Conservation (phyloP, 225 moss, liverwort and hornwort genomes). For the Asterella californica region DNA sequence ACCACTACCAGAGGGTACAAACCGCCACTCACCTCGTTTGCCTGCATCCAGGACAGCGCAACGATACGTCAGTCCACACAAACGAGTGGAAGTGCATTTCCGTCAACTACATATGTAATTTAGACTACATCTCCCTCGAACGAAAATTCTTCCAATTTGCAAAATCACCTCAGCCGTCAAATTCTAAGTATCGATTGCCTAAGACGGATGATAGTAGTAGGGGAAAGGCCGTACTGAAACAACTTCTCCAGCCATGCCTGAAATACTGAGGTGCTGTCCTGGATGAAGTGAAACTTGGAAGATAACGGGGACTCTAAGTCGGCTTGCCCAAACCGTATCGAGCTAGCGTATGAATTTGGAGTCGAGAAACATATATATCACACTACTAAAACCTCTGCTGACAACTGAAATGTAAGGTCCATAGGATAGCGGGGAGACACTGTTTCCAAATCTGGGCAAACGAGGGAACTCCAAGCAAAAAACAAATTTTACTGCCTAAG, state of each 20-base stretch:
- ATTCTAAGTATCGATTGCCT: not conserved
- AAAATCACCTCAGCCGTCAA: not conserved
- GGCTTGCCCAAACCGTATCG: not conserved
- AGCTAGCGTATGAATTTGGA: not conserved
- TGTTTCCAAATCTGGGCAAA: not conserved
- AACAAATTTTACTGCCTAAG: not conserved
- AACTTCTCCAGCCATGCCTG: not conserved
- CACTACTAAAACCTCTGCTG: too few species aligned
- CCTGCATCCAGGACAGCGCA: conserved; percentile 14
- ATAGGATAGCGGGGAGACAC: not conserved
- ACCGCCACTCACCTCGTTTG: conserved; percentile 14
- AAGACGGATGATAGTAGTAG: not conserved
- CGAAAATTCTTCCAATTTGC: too few species aligned
- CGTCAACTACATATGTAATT: not conserved
- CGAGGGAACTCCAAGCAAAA: not conserved
- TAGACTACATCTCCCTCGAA: not conserved
- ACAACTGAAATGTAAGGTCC: not conserved
- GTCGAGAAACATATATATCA: not conserved
- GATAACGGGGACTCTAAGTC: not conserved
- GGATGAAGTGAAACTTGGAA: not conserved
- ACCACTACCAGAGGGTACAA: conserved; percentile 15
- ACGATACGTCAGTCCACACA: not conserved
- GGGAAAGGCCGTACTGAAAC: not conserved
- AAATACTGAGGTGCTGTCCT: not conserved
- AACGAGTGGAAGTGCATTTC: not conserved